Evolutionary conservation across 2,329 filamentous ascomycete species (phyloP).

Genomic region (Talaromyces albobiverticillius): DNA sequence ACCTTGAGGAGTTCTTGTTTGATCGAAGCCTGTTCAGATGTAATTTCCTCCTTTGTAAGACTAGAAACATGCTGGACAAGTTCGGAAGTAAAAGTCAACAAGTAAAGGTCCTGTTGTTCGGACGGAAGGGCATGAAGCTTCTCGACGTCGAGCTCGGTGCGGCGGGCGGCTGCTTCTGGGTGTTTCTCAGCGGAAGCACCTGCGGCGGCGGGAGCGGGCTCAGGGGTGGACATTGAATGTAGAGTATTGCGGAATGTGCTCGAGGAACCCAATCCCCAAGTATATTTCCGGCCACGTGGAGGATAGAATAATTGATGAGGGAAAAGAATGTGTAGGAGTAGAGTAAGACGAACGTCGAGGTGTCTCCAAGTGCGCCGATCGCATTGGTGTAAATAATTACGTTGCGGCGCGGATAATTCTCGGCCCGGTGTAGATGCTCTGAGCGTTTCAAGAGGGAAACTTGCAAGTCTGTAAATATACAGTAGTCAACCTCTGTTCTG

Average conservation of each 20-base stretch:
- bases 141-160: slow-evolving; percentile 73
- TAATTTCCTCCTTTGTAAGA: slow-evolving; percentile 75
- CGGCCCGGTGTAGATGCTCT: slow-evolving; percentile 14
- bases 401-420: slow-evolving; percentile 24
- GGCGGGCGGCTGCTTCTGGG: slow-evolving; percentile 33
- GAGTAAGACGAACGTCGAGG: background rate
- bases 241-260: slow-evolving; percentile 9
- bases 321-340: background rate
- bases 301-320: background rate
- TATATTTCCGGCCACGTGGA: background rate
- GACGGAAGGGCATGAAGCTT: slow-evolving; percentile 86
- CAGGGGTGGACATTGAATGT: slow-evolving; percentile 39
- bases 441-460: background rate
- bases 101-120: slow-evolving; percentile 93
- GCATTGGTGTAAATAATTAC: slow-evolving; percentile 12
- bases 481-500: background rate
- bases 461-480: background rate
- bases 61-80: slow-evolving; percentile 72
- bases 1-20: slow-evolving; percentile 95
- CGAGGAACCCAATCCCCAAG: slow-evolving; percentile 10
- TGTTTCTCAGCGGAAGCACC: slow-evolving; percentile 29
- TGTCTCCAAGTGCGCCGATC: background rate
- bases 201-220: slow-evolving; percentile 27
- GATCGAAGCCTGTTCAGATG: slow-evolving; percentile 82
- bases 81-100: slow-evolving; percentile 82